Evolutionary conservation across 306 rosid genomes (phyloP).

Genomic region (Astragalus membranaceus): DNA sequence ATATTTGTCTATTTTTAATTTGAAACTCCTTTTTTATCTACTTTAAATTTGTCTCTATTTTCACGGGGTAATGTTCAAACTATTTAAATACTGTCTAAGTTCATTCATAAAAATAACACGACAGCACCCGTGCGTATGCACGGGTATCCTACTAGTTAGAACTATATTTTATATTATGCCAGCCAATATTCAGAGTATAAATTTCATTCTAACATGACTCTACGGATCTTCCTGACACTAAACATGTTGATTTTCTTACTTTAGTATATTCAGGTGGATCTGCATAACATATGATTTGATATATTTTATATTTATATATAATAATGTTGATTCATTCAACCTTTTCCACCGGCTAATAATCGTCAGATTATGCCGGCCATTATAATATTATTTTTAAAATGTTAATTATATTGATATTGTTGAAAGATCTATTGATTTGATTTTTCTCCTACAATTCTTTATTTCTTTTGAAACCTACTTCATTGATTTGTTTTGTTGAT

Average conservation of each 20-base stretch:
- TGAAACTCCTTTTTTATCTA: no score
- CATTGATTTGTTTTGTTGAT: background rate
- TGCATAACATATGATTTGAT: background rate
- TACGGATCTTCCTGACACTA: constrained; percentile 14
- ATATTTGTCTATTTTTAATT: no score
- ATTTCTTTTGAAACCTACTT: background rate
- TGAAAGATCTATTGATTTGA: background rate
- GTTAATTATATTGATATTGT: background rate
- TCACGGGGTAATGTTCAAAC: no score
- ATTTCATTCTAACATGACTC: background rate
- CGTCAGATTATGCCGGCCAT: background rate
- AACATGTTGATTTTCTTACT: background rate
- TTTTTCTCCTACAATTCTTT: background rate
- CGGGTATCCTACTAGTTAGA: no score
- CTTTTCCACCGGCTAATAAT: background rate
- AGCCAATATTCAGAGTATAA: background rate
- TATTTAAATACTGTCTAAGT: no score
- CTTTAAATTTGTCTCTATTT: no score
- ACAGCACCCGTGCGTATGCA: no score
- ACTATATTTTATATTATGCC: background rate
- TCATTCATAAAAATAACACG: no score
- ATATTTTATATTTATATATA: no score
- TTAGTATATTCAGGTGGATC: background rate
- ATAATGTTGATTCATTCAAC: background rate
- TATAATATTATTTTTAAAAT: background rate